Evolutionary conservation across 495 filamentous ascomycete species (phyloP).

Genomic region (Cetradonia linearis): DNA sequence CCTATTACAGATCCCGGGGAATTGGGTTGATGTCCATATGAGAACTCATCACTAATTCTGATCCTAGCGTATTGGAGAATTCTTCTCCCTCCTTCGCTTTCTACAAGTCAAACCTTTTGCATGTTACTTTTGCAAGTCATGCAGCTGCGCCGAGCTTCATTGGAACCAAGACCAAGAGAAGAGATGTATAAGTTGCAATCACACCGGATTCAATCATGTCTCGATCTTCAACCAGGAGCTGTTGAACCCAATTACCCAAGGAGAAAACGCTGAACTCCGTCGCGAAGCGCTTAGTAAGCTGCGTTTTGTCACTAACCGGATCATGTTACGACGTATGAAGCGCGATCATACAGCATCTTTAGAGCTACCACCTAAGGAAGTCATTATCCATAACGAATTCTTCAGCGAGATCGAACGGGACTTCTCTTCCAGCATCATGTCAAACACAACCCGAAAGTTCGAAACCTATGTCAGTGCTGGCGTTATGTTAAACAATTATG

Average conservation of each 20-base stretch:
- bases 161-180: slow-evolving; percentile 66
- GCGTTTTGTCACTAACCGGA: slow-evolving; percentile 71
- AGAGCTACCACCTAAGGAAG: slow-evolving; percentile 92
- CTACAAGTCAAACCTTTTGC: slow-evolving; percentile 79
- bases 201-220: slow-evolving; percentile 70
- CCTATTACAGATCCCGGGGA: not conserved
- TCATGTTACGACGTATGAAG: slow-evolving; percentile 93
- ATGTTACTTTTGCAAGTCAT: slow-evolving; percentile 83
- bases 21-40: too few species aligned
- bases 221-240: slow-evolving; percentile 95
- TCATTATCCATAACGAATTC: slow-evolving; percentile 82
- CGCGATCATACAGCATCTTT: slow-evolving; percentile 82
- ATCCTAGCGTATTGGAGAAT: slow-evolving; percentile 72
- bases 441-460: slow-evolving; percentile 72
- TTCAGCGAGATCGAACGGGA: slow-evolving; percentile 93
- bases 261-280: slow-evolving; percentile 40
- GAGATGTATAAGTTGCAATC: slow-evolving; percentile 55
- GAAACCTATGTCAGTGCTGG: slow-evolving; percentile 91
- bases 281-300: slow-evolving; percentile 67
- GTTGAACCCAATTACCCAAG: slow-evolving; percentile 66
- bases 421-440: slow-evolving; percentile 93
- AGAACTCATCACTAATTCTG: slow-evolving; percentile 35
- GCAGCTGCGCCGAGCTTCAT: slow-evolving; percentile 67
- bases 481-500: slow-evolving; percentile 94
- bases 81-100: slow-evolving; percentile 90